Evolutionary conservation across 176 grass and related monocot species (phyloP), one percentile per base, ranked within the genome.

Genomic region (Avena insularis): DNA sequence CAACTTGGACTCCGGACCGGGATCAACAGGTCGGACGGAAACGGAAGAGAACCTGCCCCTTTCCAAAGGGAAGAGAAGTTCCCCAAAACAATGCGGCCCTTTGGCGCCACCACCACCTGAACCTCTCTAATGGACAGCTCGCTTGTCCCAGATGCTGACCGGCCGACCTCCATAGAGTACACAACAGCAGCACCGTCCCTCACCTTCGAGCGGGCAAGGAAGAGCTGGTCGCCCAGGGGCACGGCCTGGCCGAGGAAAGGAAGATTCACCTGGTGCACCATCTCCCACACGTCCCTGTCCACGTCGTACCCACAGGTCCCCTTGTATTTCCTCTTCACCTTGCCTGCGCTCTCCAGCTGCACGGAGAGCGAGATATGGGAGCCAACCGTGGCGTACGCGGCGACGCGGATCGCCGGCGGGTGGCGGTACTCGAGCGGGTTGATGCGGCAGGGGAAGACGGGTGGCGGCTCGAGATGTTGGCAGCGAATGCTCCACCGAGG

Each of bases 271-370:
- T 16, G 2, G 48, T 33, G 2, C 48, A 76, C 71, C 71, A 54
- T 76, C 73, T 76, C 73, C 73, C 71, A 74, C 71, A 47, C 43
- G 1, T 74, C 43, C 20, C 43, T 47, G 10, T 74, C 71, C 10
- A 74, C 19, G 71, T 74, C 71, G 43, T 23, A 74, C 43, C 10
- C 71, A 20, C 43, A 74, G 43, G 71, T 74, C 19, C 71, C 71
- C 71, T 14, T 74, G 71, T 48, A 43, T 4, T 73, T 64, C 61
- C 23, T 64, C 61, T 64, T 64, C 0, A 64, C 23, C 61, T 29
- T 64, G 23, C 23, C 61, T 3, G 11, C 10, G 2, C 29, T 64
- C 4, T 64, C 70, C 70, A 11, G 70, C 71, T 48, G 19, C 15
- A 74, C 71, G 2, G 40, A 48, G 43, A 74, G 71, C 71, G 48